A percentile compares a stretch with the other conserved stretches of the same genome.
phyloP scores from a whole-genome alignment of 306 rosid species.

The Luffa acutangula region DNA sequence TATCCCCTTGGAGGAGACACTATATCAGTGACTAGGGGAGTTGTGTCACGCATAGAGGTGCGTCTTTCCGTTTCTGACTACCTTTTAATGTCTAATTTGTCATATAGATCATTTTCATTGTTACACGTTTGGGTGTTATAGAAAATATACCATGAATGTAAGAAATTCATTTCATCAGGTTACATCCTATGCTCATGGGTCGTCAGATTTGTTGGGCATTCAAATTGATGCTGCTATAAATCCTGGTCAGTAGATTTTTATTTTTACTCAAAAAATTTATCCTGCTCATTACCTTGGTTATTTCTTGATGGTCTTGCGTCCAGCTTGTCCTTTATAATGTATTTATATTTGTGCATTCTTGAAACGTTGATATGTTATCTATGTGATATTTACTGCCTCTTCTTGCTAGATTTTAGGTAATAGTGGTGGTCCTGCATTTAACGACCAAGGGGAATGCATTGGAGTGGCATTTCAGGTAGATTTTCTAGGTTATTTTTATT shows the following conservation, averaged over 20 bases:
- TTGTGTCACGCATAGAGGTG: constrained; percentile 99
- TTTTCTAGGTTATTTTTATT: constrained; percentile 22
- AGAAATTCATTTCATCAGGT: constrained; percentile 45
- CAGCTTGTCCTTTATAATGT: neutral
- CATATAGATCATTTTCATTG: neutral
- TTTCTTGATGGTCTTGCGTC: neutral
- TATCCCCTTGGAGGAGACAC: constrained; percentile 99
- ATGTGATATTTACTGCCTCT: constrained; percentile 29
- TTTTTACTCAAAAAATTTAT: neutral
- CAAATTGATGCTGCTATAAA: constrained; percentile 99
- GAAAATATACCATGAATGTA: neutral
- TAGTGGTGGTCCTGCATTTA: constrained; percentile 99
- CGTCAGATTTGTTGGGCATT: constrained; percentile 92
- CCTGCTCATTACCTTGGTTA: neutral
- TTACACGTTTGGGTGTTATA: neutral
- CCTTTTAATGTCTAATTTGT: neutral
- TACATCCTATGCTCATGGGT: constrained; percentile 93
- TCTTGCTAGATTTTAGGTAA: constrained; percentile 67
- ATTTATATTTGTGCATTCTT: neutral
- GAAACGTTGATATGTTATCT: constrained; percentile 1
- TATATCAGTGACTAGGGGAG: constrained; percentile 96
- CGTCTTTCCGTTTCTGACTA: constrained; percentile 26
- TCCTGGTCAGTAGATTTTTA: constrained; percentile 59
- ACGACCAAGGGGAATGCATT: constrained; percentile 92
- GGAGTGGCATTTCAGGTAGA: constrained; percentile 99